Evolutionary conservation across 2,329 filamentous ascomycete species (phyloP), one percentile per base, ranked within the genome.

Genomic region (Phialemoniopsis sp.): DNA sequence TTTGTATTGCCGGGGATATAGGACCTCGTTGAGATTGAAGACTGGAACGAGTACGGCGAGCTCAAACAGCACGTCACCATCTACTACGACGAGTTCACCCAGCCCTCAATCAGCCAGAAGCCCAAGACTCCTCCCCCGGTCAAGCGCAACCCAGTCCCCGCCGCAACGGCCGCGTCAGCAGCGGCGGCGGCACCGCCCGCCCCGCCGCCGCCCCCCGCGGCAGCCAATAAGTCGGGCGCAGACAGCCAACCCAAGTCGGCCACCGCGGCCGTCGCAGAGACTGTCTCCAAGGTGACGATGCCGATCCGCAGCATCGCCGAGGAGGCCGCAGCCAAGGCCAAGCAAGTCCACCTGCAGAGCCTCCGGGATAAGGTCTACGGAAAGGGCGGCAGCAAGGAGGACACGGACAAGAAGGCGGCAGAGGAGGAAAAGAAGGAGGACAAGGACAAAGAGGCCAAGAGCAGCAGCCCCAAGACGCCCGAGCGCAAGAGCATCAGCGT

Each of bases 41-140:
- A 98, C 60, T 97, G 91, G 93, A 98, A 98, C 69, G 93, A 98
- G 62, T 96, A 94, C 64, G 89, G 89, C 64, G 91, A 97, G 66
- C 78, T 98, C 45, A 89, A 89, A 62, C 80, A 91, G 64, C 85
- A 91, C 53, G 80, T 97, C 52, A 81, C 73, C 44, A 78, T 85
- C 50, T 79, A 76, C 64, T 76, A 76, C 58, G 78, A 82, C 64
- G 77, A 81, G 49, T 68, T 67, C 53, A 80, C 76, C 36, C 76
- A 79, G 49, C 73, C 76, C 28, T 58, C 69, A 58, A 71, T 76
- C 64, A 59, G 68, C 66, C 60, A 76, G 50, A 70, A 72, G 38
- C 70, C 72, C 13, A 66, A 68, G 33, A 62, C 66, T 29, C 60
- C 62, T 39, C 53, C 53, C 30, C 64, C 60, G 45, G 50, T 40